These are phyloP conservation scores for Trichoderma reesei DNA, from an alignment of 495 filamentous ascomycete genomes.

Conservation along the genomic window DNA sequence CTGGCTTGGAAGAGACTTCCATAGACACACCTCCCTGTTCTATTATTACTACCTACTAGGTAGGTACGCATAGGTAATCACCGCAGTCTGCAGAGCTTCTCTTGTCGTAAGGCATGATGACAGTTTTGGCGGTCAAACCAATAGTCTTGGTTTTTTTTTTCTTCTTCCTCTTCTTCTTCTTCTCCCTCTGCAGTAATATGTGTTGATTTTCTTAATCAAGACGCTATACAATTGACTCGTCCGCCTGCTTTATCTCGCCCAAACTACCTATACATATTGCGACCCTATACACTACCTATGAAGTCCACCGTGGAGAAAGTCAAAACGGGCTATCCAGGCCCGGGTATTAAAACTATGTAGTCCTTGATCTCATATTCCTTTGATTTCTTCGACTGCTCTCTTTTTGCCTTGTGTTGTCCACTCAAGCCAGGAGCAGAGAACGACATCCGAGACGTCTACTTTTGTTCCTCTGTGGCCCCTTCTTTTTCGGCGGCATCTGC, in stretches of 20 bases:
- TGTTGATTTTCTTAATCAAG: too few species aligned
- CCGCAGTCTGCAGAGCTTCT: not conserved
- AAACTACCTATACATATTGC: too few species aligned
- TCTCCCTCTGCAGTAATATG: too few species aligned
- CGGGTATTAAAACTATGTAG: not conserved
- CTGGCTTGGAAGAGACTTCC: too few species aligned
- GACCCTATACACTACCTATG: too few species aligned
- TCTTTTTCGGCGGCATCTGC: not conserved
- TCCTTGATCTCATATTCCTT: not conserved
- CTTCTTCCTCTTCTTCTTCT: too few species aligned
- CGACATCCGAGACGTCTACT: not conserved
- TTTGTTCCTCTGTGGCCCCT: not conserved
- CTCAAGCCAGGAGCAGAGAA: not conserved
- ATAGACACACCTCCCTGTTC: too few species aligned
- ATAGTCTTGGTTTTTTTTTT: not conserved
- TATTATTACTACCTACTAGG: too few species aligned
- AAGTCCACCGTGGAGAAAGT: not conserved
- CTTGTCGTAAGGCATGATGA: not conserved
- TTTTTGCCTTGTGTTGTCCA: not conserved
- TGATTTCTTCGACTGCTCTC: too few species aligned
- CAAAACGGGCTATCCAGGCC: not conserved
- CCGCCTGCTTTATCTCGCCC: too few species aligned
- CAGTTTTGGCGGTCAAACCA: not conserved
- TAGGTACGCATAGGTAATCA: too few species aligned
- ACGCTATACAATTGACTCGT: too few species aligned